Evolutionary conservation across 1,139 yeast genomes (phyloP).

Genomic region (Saccharomyces pastorianus): DNA sequence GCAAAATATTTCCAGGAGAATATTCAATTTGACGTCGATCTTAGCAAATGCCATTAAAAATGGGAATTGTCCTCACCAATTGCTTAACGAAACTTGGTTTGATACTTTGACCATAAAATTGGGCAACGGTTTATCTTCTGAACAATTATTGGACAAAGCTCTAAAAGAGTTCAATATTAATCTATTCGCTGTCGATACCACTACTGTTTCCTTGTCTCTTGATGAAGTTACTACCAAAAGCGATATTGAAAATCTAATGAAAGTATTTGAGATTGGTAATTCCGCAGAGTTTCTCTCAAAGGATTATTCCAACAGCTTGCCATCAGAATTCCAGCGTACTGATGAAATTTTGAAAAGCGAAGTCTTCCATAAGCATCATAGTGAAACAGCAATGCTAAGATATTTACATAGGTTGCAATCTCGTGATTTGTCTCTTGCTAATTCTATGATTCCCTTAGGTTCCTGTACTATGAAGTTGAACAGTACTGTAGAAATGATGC

Average conservation of each 20-base stretch:
- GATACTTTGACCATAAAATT: slow-evolving; percentile 77
- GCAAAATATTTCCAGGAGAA: slow-evolving; percentile 66
- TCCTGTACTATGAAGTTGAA: slow-evolving; percentile 97
- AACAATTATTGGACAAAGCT: slow-evolving; percentile 50
- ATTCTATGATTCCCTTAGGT: slow-evolving; percentile 95
- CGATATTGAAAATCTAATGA: slow-evolving; percentile 53
- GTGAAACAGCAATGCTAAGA: slow-evolving; percentile 90
- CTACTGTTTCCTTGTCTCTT: slow-evolving; percentile 61
- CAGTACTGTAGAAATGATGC: slow-evolving; percentile 90
- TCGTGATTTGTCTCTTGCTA: slow-evolving; percentile 86
- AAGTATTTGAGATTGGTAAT: slow-evolving; percentile 40
- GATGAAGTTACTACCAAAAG: slow-evolving; percentile 74
- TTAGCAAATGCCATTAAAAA: slow-evolving; percentile 51
- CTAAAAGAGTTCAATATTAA: slow-evolving; percentile 59
- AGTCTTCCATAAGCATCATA: slow-evolving; percentile 81
- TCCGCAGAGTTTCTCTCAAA: slow-evolving; percentile 9
- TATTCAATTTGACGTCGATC: slow-evolving; percentile 65
- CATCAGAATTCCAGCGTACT: slow-evolving; percentile 48
- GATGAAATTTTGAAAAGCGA: slow-evolving; percentile 60
- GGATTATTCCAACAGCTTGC: slow-evolving; percentile 29
- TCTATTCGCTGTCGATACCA: slow-evolving; percentile 57
- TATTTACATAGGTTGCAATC: slow-evolving; percentile 79
- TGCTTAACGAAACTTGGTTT: slow-evolving; percentile 63
- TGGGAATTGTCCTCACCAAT: slow-evolving; percentile 42
- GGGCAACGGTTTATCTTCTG: slow-evolving; percentile 41